These are phyloP conservation scores for Endocalyx cinctus DNA, from an alignment of 2,329 filamentous ascomycete species.

Conservation along the genomic window DNA sequence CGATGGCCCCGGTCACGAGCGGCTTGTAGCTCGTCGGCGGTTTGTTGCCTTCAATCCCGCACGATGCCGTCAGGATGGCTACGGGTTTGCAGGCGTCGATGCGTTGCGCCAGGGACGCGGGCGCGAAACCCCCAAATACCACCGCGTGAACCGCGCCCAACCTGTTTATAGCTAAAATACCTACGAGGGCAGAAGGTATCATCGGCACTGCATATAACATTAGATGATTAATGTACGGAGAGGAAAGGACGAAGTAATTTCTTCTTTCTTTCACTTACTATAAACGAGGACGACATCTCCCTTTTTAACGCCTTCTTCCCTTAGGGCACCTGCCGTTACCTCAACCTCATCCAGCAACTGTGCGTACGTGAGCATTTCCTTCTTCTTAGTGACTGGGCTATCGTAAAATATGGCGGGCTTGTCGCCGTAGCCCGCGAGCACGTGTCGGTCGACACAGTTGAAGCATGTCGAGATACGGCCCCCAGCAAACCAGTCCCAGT, in stretches of 20 bases:
- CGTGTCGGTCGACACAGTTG: slow-evolving; percentile 88
- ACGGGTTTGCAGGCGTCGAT: slow-evolving; percentile 78
- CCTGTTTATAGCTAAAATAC: slow-evolving; percentile 74
- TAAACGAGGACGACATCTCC: slow-evolving; percentile 90
- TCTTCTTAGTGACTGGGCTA: slow-evolving; percentile 72
- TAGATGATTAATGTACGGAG: too few relatives aligned
- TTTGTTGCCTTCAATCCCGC: slow-evolving; percentile 84
- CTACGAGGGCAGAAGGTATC: slow-evolving; percentile 85
- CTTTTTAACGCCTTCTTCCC: slow-evolving; percentile 74
- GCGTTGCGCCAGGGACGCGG: slow-evolving; percentile 75
- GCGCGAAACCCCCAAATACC: slow-evolving; percentile 89
- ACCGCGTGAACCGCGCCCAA: slow-evolving; percentile 86
- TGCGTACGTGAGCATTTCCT: slow-evolving; percentile 69
- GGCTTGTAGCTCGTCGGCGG: slow-evolving; percentile 72
- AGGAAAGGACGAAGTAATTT: too few relatives aligned
- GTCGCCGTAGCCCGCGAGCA: slow-evolving; percentile 71
- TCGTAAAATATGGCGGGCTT: slow-evolving; percentile 79
- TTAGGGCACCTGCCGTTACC: slow-evolving; percentile 72
- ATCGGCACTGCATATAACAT: slow-evolving; percentile 69
- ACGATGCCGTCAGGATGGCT: slow-evolving; percentile 81
- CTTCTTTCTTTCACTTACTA: slow-evolving; percentile 57
- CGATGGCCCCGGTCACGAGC: slow-evolving; percentile 70
- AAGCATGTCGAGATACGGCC: slow-evolving; percentile 88
- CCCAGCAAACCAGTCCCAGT: slow-evolving; percentile 87
- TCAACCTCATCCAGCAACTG: slow-evolving; percentile 77